These are phyloP conservation scores for Clarireedia paspali DNA, from an alignment of 2,329 filamentous ascomycete genomes.

Conservation along the genomic window DNA sequence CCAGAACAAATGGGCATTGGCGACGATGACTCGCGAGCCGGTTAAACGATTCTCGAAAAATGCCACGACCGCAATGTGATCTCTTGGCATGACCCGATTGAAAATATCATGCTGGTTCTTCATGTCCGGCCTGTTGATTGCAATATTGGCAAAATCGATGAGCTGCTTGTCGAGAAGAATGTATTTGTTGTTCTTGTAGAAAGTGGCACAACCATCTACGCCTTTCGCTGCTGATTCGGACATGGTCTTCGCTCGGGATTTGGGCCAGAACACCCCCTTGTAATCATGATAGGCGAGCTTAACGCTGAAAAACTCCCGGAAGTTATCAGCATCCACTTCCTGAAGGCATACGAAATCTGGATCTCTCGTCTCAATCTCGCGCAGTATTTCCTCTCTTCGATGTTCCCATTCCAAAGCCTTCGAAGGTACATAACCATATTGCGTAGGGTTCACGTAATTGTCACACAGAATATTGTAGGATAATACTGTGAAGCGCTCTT, in stretches of 20 bases:
- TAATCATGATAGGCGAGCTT: constrained; percentile 81
- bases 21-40: constrained; percentile 84
- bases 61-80: constrained; percentile 87
- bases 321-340: constrained; percentile 86
- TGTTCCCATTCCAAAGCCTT: constrained; percentile 81
- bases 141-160: constrained; percentile 84
- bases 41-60: constrained; percentile 90
- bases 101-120: constrained; percentile 97
- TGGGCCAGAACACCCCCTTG: constrained; percentile 89
- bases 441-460: constrained; percentile 75
- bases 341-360: constrained; percentile 90
- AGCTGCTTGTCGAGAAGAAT: constrained; percentile 90
- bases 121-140: constrained; percentile 93
- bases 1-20: constrained; percentile 94
- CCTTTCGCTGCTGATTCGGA: constrained; percentile 75
- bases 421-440: constrained; percentile 86
- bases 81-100: constrained; percentile 96
- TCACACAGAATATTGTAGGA: constrained; percentile 97
- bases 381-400: constrained; percentile 72
- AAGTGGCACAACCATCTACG: constrained; percentile 96
- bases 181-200: constrained; percentile 93
- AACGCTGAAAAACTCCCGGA: constrained; percentile 85
- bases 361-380: constrained; percentile 70
- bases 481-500: constrained; percentile 74
- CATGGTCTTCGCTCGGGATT: constrained; percentile 87